Conservation (phyloP, 169 alveolate species). For the Besnoitia besnoiti region DNA sequence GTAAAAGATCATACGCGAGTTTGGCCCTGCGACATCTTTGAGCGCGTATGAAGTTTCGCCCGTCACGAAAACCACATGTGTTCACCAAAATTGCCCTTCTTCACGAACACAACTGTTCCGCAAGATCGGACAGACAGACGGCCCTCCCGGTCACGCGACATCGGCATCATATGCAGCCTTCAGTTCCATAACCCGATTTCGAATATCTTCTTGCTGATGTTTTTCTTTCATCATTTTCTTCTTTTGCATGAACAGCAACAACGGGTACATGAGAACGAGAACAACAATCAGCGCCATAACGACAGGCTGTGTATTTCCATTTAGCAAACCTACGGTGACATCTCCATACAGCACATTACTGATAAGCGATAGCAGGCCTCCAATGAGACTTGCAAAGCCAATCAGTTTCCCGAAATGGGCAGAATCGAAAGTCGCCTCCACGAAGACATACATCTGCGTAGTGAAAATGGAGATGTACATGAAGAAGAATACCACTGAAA, state of each 20-base stretch:
- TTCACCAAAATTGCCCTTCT: no score
- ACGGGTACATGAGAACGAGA: neutral
- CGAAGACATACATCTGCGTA: slow-evolving; percentile 52
- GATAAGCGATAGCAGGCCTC: slow-evolving; percentile 46
- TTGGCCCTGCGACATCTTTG: no score
- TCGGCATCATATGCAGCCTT: slow-evolving; percentile 1
- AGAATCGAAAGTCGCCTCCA: slow-evolving; percentile 41
- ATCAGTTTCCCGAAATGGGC: slow-evolving; percentile 62
- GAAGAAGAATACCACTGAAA: slow-evolving; percentile 39
- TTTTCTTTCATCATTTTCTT: neutral
- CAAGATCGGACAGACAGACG: no score
- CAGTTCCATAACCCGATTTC: neutral
- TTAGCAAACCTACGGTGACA: slow-evolving; percentile 13
- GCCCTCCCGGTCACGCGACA: slow-evolving; percentile 52
- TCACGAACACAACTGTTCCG: no score
- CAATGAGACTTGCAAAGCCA: slow-evolving; percentile 48
- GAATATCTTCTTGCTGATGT: neutral
- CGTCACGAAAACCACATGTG: no score
- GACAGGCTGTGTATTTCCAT: slow-evolving; percentile 31
- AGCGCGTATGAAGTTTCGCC: no score
- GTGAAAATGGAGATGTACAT: slow-evolving; percentile 47
- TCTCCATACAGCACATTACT: slow-evolving; percentile 38
- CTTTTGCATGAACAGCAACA: slow-evolving; percentile 21
- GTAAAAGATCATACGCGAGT: no score
- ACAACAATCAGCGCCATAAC: neutral